These are phyloP conservation scores for Colletotrichum agaves DNA, from an alignment of 2,329 filamentous ascomycete species.

Conservation along the genomic window DNA sequence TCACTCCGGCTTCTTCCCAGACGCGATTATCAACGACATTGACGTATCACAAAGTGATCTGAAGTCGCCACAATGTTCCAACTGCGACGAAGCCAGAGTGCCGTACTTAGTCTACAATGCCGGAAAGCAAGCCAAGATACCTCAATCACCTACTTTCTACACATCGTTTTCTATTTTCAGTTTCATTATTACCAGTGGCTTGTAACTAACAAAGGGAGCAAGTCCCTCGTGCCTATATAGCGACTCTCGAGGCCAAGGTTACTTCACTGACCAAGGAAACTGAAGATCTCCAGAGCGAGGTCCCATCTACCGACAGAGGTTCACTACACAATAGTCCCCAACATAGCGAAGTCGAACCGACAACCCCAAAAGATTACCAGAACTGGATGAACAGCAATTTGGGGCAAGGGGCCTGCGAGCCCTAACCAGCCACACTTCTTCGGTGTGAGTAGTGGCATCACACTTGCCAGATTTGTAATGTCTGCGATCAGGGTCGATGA, in stretches of 20 bases:
- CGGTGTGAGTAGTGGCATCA: slow-evolving; percentile 47
- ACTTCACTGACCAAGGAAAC: slow-evolving; percentile 35
- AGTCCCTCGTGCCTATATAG: slow-evolving; percentile 38
- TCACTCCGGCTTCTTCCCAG: too few relatives aligned
- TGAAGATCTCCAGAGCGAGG: slow-evolving; percentile 27
- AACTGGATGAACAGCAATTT: slow-evolving; percentile 38
- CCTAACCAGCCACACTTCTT: slow-evolving; percentile 44
- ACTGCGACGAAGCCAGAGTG: slow-evolving; percentile 34
- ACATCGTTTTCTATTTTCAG: too few relatives aligned
- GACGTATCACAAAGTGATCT: slow-evolving; percentile 34
- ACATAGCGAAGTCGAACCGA: slow-evolving; percentile 22
- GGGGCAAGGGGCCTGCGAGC: slow-evolving; percentile 39
- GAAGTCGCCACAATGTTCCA: slow-evolving; percentile 38
- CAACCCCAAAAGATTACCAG: slow-evolving; percentile 1
- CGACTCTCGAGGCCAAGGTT: slow-evolving; percentile 37
- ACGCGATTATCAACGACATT: background rate
- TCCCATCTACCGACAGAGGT: background rate
- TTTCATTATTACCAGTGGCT: background rate
- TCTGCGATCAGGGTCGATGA: slow-evolving; percentile 41
- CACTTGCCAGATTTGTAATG: slow-evolving; percentile 47
- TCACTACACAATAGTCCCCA: background rate
- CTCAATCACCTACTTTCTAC: background rate
- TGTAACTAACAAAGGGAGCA: background rate
- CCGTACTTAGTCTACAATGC: slow-evolving; percentile 37
- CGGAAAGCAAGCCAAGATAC: slow-evolving; percentile 34